Base-by-base conservation (phyloP, 1,284 basidiomycete genomes). In the Apiotrichum veenhuisii region DNA sequence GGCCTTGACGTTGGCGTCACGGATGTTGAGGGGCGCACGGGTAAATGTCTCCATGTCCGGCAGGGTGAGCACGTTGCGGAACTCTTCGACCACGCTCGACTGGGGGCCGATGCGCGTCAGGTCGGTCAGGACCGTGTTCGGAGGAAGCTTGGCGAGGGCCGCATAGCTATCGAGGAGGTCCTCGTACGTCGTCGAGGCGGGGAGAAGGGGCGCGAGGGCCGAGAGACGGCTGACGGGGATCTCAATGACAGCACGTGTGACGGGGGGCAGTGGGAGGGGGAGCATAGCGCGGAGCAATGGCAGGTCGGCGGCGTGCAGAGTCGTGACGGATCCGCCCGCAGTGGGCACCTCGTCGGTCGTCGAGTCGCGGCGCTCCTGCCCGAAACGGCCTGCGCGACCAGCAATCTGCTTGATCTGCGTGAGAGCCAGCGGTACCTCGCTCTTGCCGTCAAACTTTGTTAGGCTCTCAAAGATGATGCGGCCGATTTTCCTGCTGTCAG, bases 321-420 rank as follows among this genome's bases (percentile, higher is more conserved):
- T 90, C 0, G 91, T 92, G n/a, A 84, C 85, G 23, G 82, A 79
- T 11, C 88, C 87, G 3, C 83, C 85, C 0, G 81, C 74, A 25
- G 79, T 68, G 33, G 70, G 59, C 1, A 55, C 59, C 27, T 80
- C 78, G 53, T 69, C 67, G 12, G 58, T 52, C 12, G 52, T 52
- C 2, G 44, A 15, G n/a, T 33, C 34, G 26, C 26, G 33, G 40
- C 58, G 50, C 45, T 87, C 84, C 54, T 89, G 77, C 1, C 92
- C 92, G 74, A 85, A 99, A 1, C 96, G 87, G 4, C 95, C 95
- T 0, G 96, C 96, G 45, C 96, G 85, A 5, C 95, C 95, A 0
- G 90, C 94, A 50, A 98, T 98, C 75, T 98, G 95, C 74, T 98
- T 98, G 75, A 91, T 85, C 70, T 91, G 88, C 0, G 91, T 90